Evolutionary conservation across 495 filamentous ascomycete species (phyloP).

Genomic region (Annulohypoxylon moriforme): DNA sequence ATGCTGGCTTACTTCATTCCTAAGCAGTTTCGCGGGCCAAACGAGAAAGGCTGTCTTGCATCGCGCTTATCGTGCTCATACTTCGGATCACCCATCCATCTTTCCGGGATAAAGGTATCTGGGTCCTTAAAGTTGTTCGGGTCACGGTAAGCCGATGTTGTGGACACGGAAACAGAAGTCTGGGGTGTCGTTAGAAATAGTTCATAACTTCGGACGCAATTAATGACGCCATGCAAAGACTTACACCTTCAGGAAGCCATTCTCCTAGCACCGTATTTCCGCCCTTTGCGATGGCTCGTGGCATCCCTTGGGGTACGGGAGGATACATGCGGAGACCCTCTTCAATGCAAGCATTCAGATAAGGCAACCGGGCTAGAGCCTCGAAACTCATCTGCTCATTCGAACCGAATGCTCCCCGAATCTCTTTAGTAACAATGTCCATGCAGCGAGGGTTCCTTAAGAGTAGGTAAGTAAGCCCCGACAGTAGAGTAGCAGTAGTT

Average conservation of each 20-base stretch:
- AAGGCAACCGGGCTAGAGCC: constrained; percentile 36
- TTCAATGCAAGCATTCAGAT: constrained; percentile 65
- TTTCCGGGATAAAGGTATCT: not conserved
- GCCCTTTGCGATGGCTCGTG: constrained; percentile 55
- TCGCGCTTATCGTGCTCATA: not conserved
- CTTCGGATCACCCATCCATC: not conserved
- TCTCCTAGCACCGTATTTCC: constrained; percentile 60
- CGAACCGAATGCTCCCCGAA: constrained; percentile 59
- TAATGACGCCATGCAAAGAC: not conserved
- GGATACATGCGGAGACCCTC: constrained; percentile 69
- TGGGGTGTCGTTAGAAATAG: not conserved
- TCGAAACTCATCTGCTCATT: constrained; percentile 59
- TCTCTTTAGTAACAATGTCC: constrained; percentile 58
- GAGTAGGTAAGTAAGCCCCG: constrained; percentile 36
- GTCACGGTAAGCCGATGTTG: not conserved
- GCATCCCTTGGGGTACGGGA: constrained; percentile 59
- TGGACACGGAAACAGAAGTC: not conserved
- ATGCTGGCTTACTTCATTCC: not conserved
- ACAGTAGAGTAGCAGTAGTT: not conserved
- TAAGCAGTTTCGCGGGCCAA: too few species aligned
- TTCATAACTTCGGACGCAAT: not conserved
- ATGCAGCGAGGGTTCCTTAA: constrained; percentile 56
- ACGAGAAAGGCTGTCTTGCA: too few species aligned
- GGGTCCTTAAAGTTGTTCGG: not conserved
- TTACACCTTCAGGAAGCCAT: constrained; percentile 53